phyloP scores from a whole-genome alignment of 805 yeast species.

The Saccharomycopsis microspora region DNA sequence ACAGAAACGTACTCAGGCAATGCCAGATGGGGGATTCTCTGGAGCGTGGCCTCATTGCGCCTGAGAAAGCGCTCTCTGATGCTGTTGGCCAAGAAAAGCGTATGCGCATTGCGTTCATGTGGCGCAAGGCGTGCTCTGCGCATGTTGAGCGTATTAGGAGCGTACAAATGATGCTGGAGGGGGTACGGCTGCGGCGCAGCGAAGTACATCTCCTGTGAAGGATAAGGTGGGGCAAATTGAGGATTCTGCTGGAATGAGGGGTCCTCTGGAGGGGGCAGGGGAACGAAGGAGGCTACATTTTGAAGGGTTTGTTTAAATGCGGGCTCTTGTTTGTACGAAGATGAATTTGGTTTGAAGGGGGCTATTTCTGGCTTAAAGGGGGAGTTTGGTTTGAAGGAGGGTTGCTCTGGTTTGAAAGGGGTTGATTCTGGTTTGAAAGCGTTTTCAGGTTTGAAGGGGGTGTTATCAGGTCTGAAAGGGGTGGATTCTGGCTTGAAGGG shows the following conservation, averaged over 20 bases:
- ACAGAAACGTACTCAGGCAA: constrained; percentile 71
- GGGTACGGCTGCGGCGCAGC: constrained; percentile 25
- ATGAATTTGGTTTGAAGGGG: too few relatives aligned
- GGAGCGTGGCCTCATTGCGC: constrained; percentile 73
- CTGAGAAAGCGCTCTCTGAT: constrained; percentile 60
- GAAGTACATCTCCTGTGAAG: constrained; percentile 19
- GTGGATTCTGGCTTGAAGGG: too few relatives aligned
- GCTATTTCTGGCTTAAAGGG: too few relatives aligned
- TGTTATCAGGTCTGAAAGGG: too few relatives aligned
- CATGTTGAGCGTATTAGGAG: constrained; percentile 73
- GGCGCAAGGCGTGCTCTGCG: constrained; percentile 48
- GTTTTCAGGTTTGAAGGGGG: too few relatives aligned
- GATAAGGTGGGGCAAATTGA: constrained; percentile 16
- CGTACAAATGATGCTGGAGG: constrained; percentile 76
- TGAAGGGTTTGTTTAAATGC: constrained; percentile 1
- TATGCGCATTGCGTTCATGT: constrained; percentile 59
- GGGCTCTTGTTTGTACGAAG: not conserved
- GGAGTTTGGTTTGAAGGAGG: too few relatives aligned
- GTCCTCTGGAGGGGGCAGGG: too few relatives aligned
- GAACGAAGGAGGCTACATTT: too few relatives aligned
- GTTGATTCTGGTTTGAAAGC: too few relatives aligned
- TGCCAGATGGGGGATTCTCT: constrained; percentile 44
- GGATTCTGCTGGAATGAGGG: not conserved
- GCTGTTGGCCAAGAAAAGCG: constrained; percentile 61
- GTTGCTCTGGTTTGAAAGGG: too few relatives aligned